Evolutionary conservation across 2,329 filamentous ascomycete genomes (phyloP).

Genomic region (Teratosphaeria epicoccoides): DNA sequence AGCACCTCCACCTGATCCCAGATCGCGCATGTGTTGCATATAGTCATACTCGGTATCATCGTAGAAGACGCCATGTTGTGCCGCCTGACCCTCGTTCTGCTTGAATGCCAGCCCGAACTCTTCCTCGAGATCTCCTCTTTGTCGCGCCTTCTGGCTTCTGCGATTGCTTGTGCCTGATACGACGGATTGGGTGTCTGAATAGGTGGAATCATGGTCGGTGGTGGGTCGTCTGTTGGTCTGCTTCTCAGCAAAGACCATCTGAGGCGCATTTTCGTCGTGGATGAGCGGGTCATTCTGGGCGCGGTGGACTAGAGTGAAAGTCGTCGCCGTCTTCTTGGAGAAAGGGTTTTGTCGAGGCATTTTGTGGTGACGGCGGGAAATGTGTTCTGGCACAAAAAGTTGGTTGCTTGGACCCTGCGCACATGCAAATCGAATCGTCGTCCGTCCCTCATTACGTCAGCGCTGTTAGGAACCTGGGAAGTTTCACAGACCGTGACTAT

Average conservation of each 20-base stretch:
- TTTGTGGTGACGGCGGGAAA: slow-evolving; percentile 27
- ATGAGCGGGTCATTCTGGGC: slow-evolving; percentile 96
- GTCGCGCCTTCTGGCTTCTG: slow-evolving; percentile 22
- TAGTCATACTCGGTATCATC: slow-evolving; percentile 97
- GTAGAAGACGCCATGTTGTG: slow-evolving; percentile 84
- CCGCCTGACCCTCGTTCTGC: slow-evolving; percentile 90
- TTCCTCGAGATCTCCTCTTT: slow-evolving; percentile 62
- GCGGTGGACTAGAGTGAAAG: slow-evolving; percentile 89
- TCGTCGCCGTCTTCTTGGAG: slow-evolving; percentile 85
- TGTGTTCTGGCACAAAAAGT: neutral
- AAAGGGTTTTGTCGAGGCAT: slow-evolving; percentile 71
- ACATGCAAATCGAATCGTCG: neutral
- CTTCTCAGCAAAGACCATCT: slow-evolving; percentile 72
- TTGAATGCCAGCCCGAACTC: slow-evolving; percentile 63
- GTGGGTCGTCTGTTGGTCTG: slow-evolving; percentile 8
- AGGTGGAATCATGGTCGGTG: slow-evolving; percentile 15
- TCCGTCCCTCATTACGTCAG: neutral
- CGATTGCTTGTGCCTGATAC: slow-evolving; percentile 27
- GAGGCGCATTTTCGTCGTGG: slow-evolving; percentile 77
- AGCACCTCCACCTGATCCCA: slow-evolving; percentile 55
- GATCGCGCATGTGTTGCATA: slow-evolving; percentile 94
- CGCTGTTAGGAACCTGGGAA: slow-evolving; percentile 1
- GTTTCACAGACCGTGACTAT: no score
- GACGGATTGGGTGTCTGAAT: slow-evolving; percentile 20
- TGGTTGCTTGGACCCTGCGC: neutral